phyloP scores from a whole-genome alignment of 1,284 basidiomycete species.

The Albatrellus sp. region DNA sequence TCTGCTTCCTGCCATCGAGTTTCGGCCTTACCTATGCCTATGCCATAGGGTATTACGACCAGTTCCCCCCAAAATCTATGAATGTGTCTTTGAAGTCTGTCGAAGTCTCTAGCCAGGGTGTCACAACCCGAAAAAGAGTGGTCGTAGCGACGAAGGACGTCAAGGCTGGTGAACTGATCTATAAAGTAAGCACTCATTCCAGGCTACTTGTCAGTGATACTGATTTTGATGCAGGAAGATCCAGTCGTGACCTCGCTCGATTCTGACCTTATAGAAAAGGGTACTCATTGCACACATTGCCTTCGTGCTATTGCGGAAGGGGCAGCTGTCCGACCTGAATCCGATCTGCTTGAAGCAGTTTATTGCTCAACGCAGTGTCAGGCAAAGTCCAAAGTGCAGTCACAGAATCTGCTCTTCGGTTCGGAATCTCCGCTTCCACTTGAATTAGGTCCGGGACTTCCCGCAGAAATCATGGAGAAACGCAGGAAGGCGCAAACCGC shows the following conservation, averaged over 20 bases:
- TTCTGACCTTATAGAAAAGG: slow-evolving; percentile 49
- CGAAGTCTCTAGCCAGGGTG: slow-evolving; percentile 23
- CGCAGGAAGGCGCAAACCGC: slow-evolving; percentile 46
- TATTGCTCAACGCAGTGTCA: slow-evolving; percentile 69
- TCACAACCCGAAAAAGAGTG: slow-evolving; percentile 31
- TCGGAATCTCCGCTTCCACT: slow-evolving; percentile 47
- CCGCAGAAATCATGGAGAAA: slow-evolving; percentile 22
- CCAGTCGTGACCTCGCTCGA: slow-evolving; percentile 61
- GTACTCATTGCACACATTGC: slow-evolving; percentile 62
- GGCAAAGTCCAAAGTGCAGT: slow-evolving; percentile 38
- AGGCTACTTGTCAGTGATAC: not conserved
- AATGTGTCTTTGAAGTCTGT: slow-evolving; percentile 48
- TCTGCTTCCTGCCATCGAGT: slow-evolving; percentile 7
- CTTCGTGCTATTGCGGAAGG: slow-evolving; percentile 39
- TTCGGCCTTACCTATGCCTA: slow-evolving; percentile 12
- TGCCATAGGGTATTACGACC: slow-evolving; percentile 55
- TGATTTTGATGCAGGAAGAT: slow-evolving; percentile 37
- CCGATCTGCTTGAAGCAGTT: slow-evolving; percentile 40
- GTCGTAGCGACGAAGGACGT: slow-evolving; percentile 59
- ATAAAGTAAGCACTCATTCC: slow-evolving; percentile 34
- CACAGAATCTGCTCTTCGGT: slow-evolving; percentile 59
- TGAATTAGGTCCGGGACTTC: slow-evolving; percentile 28
- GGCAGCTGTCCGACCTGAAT: slow-evolving; percentile 29
- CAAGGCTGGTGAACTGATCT: slow-evolving; percentile 58
- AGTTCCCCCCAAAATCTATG: slow-evolving; percentile 58